These are phyloP conservation scores for Penicillium sp. DNA, from an alignment of 2,329 filamentous ascomycete species.

Conservation along the genomic window DNA sequence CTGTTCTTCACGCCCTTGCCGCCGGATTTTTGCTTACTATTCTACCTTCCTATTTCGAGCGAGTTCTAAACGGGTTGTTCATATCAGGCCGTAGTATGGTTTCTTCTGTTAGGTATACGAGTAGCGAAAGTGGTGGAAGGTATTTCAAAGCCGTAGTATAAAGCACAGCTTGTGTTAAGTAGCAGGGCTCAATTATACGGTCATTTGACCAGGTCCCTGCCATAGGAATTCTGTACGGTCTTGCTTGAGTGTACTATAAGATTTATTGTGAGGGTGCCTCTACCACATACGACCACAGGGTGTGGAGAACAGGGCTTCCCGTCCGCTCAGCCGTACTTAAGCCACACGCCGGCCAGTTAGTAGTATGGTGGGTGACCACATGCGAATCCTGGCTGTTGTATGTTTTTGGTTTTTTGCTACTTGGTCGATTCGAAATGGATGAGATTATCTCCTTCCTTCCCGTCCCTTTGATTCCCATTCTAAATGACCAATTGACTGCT, in stretches of 20 bases:
- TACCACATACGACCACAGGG: neutral
- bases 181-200: too few relatives aligned
- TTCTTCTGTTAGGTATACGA: neutral
- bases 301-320: slow-evolving; percentile 7
- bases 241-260: neutral
- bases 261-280: neutral
- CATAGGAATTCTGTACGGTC: neutral
- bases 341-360: slow-evolving; percentile 6
- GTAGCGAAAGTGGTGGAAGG: too few relatives aligned
- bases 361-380: slow-evolving; percentile 8
- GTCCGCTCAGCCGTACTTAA: slow-evolving; percentile 3
- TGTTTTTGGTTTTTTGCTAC: neutral
- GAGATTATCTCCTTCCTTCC: too few relatives aligned
- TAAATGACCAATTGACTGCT: neutral
- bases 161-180: too few relatives aligned
- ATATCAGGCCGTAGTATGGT: neutral
- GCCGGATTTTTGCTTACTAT: neutral
- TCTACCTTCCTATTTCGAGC: neutral
- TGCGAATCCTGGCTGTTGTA: slow-evolving; percentile 6
- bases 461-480: neutral
- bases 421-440: neutral
- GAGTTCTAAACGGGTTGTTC: neutral
- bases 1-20: neutral
- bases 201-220: too few relatives aligned
- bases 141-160: too few relatives aligned